A percentile compares a stretch with the other conserved stretches of the same genome.
These are phyloP conservation scores for Macrotyloma uniflorum DNA, from an alignment of 306 rosid genomes.

Conservation along the genomic window DNA sequence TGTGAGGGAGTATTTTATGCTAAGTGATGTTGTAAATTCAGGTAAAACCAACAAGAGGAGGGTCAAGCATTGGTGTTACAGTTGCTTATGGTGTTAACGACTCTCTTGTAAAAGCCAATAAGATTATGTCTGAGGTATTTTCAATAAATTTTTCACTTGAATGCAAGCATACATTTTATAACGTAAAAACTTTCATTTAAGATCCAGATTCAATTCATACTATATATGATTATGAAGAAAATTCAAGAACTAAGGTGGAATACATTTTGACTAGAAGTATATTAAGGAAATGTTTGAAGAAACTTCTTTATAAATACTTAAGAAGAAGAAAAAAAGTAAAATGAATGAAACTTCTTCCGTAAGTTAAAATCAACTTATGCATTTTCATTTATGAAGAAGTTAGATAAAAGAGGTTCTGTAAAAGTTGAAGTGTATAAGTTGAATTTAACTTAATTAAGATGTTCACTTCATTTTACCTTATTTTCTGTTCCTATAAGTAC, in stretches of 20 bases:
- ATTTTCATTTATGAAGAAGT: not conserved
- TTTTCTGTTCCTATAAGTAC: not conserved
- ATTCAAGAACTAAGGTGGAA: not conserved
- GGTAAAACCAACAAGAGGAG: conserved; percentile 95
- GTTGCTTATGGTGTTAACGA: conserved; percentile 91
- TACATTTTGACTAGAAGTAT: conserved; percentile 28
- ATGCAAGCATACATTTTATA: not conserved
- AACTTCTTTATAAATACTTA: not conserved
- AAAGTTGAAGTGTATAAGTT: not conserved
- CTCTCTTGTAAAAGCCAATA: conserved; percentile 69
- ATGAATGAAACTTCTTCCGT: not conserved
- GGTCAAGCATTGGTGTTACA: conserved; percentile 91
- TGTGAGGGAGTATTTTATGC: conserved; percentile 28
- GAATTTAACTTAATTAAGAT: not conserved
- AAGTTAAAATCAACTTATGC: not conserved
- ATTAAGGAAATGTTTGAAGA: not conserved
- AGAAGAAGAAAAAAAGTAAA: not conserved
- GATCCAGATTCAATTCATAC: not conserved
- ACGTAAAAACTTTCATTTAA: not conserved
- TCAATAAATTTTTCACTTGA: conserved; percentile 22
- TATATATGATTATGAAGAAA: not conserved
- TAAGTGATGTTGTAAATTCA: conserved; percentile 33
- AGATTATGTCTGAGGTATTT: conserved; percentile 77
- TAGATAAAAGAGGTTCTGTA: not conserved
- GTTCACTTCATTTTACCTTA: not conserved